These are phyloP conservation scores for Pseudogymnoascus sp. DNA, from an alignment of 2,329 filamentous ascomycete species.

Conservation along the genomic window DNA sequence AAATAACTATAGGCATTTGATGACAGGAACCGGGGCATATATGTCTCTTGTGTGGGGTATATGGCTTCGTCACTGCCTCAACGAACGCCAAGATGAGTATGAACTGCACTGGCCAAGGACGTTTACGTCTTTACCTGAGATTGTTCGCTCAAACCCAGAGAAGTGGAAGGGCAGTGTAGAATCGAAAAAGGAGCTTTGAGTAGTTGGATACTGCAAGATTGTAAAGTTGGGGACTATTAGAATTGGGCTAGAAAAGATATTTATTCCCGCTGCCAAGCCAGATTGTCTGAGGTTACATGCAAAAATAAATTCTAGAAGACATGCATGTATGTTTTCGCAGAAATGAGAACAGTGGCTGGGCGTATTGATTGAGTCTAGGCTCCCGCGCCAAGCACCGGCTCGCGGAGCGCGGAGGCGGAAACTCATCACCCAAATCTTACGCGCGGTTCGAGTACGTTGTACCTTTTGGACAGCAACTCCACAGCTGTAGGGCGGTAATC, in stretches of 20 bases:
- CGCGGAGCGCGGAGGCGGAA: not conserved
- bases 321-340: not conserved
- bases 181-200: slow-evolving; percentile 1
- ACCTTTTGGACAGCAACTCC: slow-evolving; percentile 6
- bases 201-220: not conserved
- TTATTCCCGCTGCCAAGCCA: not conserved
- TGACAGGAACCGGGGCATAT: slow-evolving; percentile 64
- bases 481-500: slow-evolving; percentile 2
- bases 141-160: slow-evolving; percentile 17
- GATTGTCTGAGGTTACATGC: not conserved
- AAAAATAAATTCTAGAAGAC: not conserved
- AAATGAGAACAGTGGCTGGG: not conserved
- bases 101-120: slow-evolving; percentile 53
- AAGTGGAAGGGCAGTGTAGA: not conserved
- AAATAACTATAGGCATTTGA: slow-evolving; percentile 45
- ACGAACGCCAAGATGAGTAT: slow-evolving; percentile 58
- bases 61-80: slow-evolving; percentile 62
- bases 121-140: slow-evolving; percentile 36
- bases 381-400: not conserved
- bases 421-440: not conserved
- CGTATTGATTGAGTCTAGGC: not conserved
- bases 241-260: not conserved
- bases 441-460: slow-evolving; percentile 4
- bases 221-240: not conserved
- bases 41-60: slow-evolving; percentile 66